Base-by-base conservation (phyloP, 371 early-diverging fungal genomes). In the Lichtheimia corymbifera region DNA sequence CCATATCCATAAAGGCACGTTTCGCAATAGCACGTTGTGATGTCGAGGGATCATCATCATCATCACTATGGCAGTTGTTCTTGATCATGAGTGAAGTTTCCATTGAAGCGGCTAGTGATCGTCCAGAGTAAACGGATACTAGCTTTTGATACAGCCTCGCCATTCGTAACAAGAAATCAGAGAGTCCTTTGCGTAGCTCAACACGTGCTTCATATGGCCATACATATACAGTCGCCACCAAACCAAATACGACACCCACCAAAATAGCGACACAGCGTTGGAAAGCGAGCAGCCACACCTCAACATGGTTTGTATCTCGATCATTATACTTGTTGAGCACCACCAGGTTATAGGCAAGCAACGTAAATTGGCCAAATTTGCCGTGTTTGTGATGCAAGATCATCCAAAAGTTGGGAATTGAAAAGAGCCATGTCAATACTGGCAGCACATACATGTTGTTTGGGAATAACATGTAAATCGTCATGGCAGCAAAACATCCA, bases 141-240 rank as follows among this genome's bases (percentile, higher is more conserved):
- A 93, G 74, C 53, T 86, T 79, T 59, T 85, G 78, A 72, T 91
- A 92, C 4, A 91, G 79, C 75, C 86, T 79, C 7, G 79, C 83
- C 25, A 90, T 74, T 45, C 87, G 82, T 42, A 90, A 61, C 45
- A 92, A 70, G 24, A 87, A 79, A 25, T 83, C 81, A n/a, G 88
- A 87, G 12, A 91, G 65, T 0, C 85, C 88, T 65, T 88, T 83
- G 25, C 95, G 86, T 25, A 94, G 70, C 35, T 92, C 89, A 20
- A 84, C 88, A 11, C 95, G 87, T 4, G 95, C 95, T 68, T 92
- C 92, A 55, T 87, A 93, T 0, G 93, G 93, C 91, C 93, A 91
- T 7, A 91, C 71, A 66, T 89, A 87, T 18, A 78, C 76, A 0
- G 90, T 91, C 1, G 82, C 85, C 5, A 85, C 52, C 51, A 93